Percentiles rank a stretch among this genome's conserved stretches.
Evolutionary conservation across 345 rosid genomes (phyloP).

Genomic region (Atalantia buxifolia): DNA sequence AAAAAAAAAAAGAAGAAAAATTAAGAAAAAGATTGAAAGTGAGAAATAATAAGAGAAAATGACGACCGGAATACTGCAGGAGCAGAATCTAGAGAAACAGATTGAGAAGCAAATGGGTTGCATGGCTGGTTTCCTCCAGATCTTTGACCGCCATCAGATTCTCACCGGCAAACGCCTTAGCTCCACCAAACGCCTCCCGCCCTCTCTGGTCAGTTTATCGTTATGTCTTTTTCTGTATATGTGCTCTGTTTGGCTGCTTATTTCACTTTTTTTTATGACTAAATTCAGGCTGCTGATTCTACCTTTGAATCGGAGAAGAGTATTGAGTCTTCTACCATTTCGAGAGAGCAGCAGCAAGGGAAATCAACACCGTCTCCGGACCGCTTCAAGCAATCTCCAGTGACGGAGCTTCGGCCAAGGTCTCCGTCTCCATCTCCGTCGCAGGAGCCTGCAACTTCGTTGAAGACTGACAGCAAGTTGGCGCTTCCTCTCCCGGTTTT

Average conservation of each 20-base stretch:
- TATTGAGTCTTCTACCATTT: conserved; percentile 28
- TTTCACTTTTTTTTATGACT: not conserved
- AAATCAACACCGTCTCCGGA: conserved; percentile 44
- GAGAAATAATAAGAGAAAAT: conserved; percentile 9
- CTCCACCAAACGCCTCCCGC: conserved; percentile 61
- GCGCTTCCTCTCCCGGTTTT: conserved; percentile 50
- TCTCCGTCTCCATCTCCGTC: conserved; percentile 24
- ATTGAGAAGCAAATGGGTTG: conserved; percentile 82
- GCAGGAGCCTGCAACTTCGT: conserved; percentile 19
- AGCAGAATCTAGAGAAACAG: conserved; percentile 56
- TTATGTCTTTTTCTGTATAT: not conserved
- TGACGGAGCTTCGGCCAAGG: conserved; percentile 28
- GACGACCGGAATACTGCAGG: conserved; percentile 47
- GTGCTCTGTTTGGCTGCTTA: not conserved
- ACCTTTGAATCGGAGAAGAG: conserved; percentile 25
- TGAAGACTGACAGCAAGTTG: conserved; percentile 28
- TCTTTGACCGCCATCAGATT: conserved; percentile 80
- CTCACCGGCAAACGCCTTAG: conserved; percentile 62
- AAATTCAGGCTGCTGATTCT: conserved; percentile 35
- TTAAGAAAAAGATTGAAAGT: not conserved
- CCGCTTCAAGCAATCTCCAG: conserved; percentile 39
- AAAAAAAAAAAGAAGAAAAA: too few relatives aligned
- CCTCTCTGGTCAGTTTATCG: conserved; percentile 27
- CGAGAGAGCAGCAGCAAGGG: conserved; percentile 31
- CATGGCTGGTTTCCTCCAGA: conserved; percentile 96